phyloP scores from a whole-genome alignment of 2,329 filamentous ascomycete species.

The Talaromyces sp. region DNA sequence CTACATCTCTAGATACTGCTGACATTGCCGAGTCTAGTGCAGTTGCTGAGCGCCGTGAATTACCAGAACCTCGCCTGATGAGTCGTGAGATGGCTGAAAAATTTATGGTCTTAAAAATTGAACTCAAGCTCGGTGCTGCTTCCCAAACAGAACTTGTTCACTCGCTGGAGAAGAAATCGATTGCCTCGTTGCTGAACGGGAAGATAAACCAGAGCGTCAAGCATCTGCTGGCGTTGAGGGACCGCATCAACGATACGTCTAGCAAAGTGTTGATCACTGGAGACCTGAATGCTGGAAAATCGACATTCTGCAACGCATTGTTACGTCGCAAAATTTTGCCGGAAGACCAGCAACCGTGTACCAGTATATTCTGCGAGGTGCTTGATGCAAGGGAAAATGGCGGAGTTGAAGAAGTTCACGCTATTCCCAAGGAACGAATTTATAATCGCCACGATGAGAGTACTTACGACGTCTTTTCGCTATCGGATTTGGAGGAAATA shows the following conservation, averaged over 20 bases:
- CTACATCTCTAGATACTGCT: conserved; percentile 66
- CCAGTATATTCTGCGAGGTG: conserved; percentile 97
- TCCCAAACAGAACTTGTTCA: conserved; percentile 90
- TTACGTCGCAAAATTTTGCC: conserved; percentile 87
- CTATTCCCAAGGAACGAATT: conserved; percentile 72
- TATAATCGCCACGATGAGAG: conserved; percentile 91
- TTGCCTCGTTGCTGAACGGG: conserved; percentile 85
- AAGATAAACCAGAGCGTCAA: conserved; percentile 93
- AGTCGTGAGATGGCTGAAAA: conserved; percentile 92
- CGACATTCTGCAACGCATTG: conserved; percentile 97
- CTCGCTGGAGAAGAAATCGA: conserved; percentile 85
- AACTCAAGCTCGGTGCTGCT: conserved; percentile 81
- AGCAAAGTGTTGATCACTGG: conserved; percentile 96
- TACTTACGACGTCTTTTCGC: conserved; percentile 81
- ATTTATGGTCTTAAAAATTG: conserved; percentile 91
- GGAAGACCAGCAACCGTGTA: conserved; percentile 97
- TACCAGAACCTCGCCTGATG: conserved; percentile 74
- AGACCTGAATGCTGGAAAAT: conserved; percentile 95
- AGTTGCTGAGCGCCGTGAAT: conserved; percentile 58
- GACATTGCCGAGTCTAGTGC: conserved; percentile 76
- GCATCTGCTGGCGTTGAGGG: conserved; percentile 79
- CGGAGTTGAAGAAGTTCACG: conserved; percentile 90
- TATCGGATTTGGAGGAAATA: conserved; percentile 79
- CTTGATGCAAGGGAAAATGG: conserved; percentile 87
- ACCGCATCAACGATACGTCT: conserved; percentile 93